Conservation (phyloP, 148 eudicot species). For the Heliamphora exappendiculata region DNA sequence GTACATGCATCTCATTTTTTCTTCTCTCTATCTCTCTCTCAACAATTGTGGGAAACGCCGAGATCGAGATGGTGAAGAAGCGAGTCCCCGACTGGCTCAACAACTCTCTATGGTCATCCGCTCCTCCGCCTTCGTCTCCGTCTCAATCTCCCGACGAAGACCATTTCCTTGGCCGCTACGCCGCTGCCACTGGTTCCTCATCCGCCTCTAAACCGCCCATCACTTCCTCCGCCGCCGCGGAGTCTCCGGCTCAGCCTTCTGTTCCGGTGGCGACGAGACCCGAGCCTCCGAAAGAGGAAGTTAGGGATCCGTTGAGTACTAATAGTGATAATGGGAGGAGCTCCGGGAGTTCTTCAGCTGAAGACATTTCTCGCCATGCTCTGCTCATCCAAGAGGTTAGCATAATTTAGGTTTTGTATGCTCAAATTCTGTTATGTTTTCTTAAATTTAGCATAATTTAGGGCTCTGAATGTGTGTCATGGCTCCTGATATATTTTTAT, state of each 20-base stretch:
- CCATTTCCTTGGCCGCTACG: constrained; percentile 15
- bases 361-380: constrained; percentile 66
- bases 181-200: constrained; percentile 3
- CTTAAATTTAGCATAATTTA: not conserved
- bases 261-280: constrained; percentile 25
- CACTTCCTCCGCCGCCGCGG: not conserved
- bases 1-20: too few species aligned
- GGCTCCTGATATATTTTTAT: too few species aligned
- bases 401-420: too few species aligned
- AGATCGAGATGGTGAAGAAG: constrained; percentile 43
- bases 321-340: constrained; percentile 28
- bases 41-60: too few species aligned
- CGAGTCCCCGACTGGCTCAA: constrained; percentile 91
- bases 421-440: too few species aligned
- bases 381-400: constrained; percentile 79
- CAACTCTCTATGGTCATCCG: constrained; percentile 77
- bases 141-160: constrained; percentile 11
- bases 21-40: too few species aligned
- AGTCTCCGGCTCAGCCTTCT: constrained; percentile 16
- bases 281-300: constrained; percentile 29
- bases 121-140: constrained; percentile 31
- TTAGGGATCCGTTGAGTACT: constrained; percentile 35
- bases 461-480: not conserved
- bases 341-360: constrained; percentile 30
- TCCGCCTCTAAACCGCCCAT: too few species aligned